Evolutionary conservation across 768 basidiomycete species (phyloP).

Genomic region (Terana coerulea): DNA sequence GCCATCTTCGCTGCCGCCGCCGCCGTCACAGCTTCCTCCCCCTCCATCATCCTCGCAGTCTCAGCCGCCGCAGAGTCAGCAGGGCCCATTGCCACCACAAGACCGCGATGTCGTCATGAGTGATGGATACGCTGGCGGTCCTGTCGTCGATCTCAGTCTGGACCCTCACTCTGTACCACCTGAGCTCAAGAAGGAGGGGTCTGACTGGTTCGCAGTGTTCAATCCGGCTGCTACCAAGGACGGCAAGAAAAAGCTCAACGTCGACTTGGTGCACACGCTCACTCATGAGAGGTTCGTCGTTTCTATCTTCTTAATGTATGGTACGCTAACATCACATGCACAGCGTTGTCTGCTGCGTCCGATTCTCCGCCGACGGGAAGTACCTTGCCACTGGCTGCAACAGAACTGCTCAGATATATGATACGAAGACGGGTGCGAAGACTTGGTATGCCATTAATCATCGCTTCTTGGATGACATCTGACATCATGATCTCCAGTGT

Average conservation of each 20-base stretch:
- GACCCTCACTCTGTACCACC: constrained; percentile 44
- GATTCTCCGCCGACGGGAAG: constrained; percentile 93
- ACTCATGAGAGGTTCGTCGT: constrained; percentile 79
- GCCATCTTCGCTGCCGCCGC: constrained; percentile 10
- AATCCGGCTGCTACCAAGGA: constrained; percentile 53
- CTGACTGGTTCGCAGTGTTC: constrained; percentile 88
- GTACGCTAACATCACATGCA: background rate
- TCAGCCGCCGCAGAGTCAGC: constrained; percentile 1
- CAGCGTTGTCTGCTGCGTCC: constrained; percentile 85
- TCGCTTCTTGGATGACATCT: background rate
- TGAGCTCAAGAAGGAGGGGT: constrained; percentile 67
- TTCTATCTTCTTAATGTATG: constrained; percentile 2
- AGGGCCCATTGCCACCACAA: background rate
- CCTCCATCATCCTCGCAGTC: background rate
- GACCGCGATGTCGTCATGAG: constrained; percentile 7
- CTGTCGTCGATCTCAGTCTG: constrained; percentile 19
- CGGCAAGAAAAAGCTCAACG: constrained; percentile 64
- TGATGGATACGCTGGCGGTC: constrained; percentile 15
- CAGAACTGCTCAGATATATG: constrained; percentile 91
- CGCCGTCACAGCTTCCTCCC: constrained; percentile 1
- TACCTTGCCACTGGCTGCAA: constrained; percentile 95
- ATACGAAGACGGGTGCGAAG: constrained; percentile 81
- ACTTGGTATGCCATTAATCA: constrained; percentile 62
- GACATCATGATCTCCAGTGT: constrained; percentile 42
- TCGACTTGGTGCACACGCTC: constrained; percentile 79